These are phyloP conservation scores for Leccinum pachyderme DNA, from an alignment of 1,284 basidiomycete species.

Conservation along the genomic window DNA sequence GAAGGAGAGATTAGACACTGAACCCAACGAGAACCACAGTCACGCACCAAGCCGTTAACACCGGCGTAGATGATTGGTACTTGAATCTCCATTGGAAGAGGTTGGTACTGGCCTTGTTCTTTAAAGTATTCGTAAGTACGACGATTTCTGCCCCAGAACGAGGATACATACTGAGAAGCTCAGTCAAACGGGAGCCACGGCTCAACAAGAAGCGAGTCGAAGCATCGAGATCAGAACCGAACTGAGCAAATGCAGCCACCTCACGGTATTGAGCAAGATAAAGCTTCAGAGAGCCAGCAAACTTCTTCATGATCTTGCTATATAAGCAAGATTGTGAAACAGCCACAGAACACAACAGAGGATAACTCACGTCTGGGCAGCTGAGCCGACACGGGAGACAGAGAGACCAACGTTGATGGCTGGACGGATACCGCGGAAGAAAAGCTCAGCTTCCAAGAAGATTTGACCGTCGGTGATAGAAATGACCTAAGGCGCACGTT, in stretches of 20 bases:
- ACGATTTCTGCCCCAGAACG: neutral
- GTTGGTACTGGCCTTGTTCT: conserved; percentile 98
- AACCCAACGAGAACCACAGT: conserved; percentile 13
- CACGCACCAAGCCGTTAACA: conserved; percentile 90
- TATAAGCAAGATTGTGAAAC: conserved; percentile 9
- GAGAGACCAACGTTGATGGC: conserved; percentile 99
- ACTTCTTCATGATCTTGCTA: conserved; percentile 99
- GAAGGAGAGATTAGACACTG: conserved; percentile 1
- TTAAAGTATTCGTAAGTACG: conserved; percentile 13
- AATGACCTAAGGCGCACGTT: conserved; percentile 63
- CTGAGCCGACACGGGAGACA: conserved; percentile 99
- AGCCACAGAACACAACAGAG: neutral
- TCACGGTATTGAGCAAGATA: conserved; percentile 99
- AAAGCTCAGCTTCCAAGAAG: conserved; percentile 99
- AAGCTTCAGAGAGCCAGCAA: conserved; percentile 98
- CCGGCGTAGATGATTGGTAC: conserved; percentile 99
- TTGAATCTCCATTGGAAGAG: conserved; percentile 90
- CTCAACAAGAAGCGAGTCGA: conserved; percentile 96
- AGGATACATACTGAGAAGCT: conserved; percentile 79
- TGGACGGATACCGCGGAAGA: conserved; percentile 99
- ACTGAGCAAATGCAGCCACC: conserved; percentile 98
- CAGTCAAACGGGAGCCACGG: conserved; percentile 97
- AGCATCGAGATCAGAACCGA: conserved; percentile 99
- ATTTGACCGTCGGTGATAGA: conserved; percentile 99
- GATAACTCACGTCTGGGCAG: conserved; percentile 87